Conservation (phyloP, 2,329 filamentous ascomycete genomes). For the Aspergillus sp. region DNA sequence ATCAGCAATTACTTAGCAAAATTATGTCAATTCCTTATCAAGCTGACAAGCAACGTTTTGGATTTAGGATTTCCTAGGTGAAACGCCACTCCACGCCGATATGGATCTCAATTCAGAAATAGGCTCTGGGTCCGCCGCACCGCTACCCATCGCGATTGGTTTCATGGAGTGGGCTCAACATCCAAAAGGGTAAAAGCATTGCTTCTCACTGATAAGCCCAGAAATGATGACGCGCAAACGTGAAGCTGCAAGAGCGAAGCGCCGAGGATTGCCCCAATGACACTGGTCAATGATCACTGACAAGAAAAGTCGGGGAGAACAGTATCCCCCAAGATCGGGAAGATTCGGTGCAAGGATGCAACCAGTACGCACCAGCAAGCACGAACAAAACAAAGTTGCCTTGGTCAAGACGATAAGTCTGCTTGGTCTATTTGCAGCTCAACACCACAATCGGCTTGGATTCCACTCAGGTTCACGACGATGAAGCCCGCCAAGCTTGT, state of each 20-base stretch:
- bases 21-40: slow-evolving; percentile 2
- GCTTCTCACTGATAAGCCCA: background rate
- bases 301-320: background rate
- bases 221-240: background rate
- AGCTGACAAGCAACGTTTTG: background rate
- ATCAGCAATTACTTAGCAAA: background rate
- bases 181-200: background rate
- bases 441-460: background rate
- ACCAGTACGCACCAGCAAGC: background rate
- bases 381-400: slow-evolving; percentile 1
- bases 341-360: background rate
- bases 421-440: slow-evolving; percentile 5
- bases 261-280: background rate
- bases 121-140: background rate
- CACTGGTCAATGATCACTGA: background rate
- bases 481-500: slow-evolving; percentile 5
- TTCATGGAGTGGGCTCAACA: slow-evolving; percentile 1
- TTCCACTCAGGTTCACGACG: background rate
- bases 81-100: slow-evolving; percentile 3
- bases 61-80: background rate
- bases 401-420: background rate
- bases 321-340: slow-evolving; percentile 2
- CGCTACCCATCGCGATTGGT: slow-evolving; percentile 1
- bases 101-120: background rate
- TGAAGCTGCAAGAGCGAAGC: background rate